Evolutionary conservation across 331 rosid genomes (phyloP).

Genomic region (Malus hybrid): DNA sequence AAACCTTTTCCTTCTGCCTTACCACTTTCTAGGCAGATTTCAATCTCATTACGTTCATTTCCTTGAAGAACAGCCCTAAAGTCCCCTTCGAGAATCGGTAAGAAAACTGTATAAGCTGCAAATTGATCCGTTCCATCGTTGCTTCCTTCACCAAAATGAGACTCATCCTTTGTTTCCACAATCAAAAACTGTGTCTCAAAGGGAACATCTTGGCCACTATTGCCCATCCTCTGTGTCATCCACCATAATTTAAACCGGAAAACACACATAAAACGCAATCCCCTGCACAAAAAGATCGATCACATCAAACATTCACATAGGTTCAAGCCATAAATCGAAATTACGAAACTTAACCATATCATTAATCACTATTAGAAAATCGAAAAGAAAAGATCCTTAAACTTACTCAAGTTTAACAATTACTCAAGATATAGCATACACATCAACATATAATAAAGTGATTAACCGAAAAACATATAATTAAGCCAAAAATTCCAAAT

Average conservation of each 20-base stretch:
- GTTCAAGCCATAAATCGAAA: neutral
- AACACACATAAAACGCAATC: constrained; percentile 66
- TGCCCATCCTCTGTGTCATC: constrained; percentile 96
- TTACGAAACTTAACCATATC: too few relatives aligned
- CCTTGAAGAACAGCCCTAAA: constrained; percentile 95
- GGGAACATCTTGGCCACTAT: constrained; percentile 60
- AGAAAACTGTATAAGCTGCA: constrained; percentile 56
- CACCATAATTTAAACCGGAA: constrained; percentile 85
- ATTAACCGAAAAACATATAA: too few relatives aligned
- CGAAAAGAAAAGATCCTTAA: too few relatives aligned
- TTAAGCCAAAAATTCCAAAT: neutral
- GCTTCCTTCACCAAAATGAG: constrained; percentile 33
- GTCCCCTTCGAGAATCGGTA: constrained; percentile 89
- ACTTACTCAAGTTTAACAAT: constrained; percentile 39
- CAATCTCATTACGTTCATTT: constrained; percentile 65
- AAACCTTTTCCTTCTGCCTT: neutral
- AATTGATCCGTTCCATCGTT: constrained; percentile 24
- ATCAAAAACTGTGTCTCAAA: constrained; percentile 83
- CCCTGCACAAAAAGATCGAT: constrained; percentile 30
- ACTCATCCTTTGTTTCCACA: constrained; percentile 43
- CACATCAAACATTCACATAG: neutral
- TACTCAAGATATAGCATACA: too few relatives aligned
- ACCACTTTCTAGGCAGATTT: constrained; percentile 94
- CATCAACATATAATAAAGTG: too few relatives aligned
- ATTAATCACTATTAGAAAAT: neutral